A percentile compares a stretch with the other conserved stretches of the same genome.
Conservation (phyloP, 257 asterid species). For the Misopates orontium region DNA sequence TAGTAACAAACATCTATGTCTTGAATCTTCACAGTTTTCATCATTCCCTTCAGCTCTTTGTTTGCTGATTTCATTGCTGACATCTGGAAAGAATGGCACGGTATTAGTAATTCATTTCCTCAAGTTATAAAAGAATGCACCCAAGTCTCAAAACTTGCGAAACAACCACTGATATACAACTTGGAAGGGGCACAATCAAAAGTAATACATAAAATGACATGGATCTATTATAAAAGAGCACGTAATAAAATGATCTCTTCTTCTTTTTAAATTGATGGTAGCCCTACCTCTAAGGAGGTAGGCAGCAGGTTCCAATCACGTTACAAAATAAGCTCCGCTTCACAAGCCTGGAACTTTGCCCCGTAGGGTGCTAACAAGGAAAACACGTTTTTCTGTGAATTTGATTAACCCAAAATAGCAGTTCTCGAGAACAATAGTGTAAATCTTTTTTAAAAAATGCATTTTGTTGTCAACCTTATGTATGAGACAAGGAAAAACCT, state of each 20-base stretch:
- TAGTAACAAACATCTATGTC: slow-evolving; percentile 80
- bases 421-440: slow-evolving; percentile 12
- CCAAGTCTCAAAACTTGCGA: slow-evolving; percentile 26
- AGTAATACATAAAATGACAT: slow-evolving; percentile 26
- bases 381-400: slow-evolving; percentile 50
- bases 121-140: slow-evolving; percentile 22
- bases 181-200: slow-evolving; percentile 24
- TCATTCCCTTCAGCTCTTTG: slow-evolving; percentile 97
- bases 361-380: slow-evolving; percentile 62
- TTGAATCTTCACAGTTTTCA: slow-evolving; percentile 98
- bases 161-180: slow-evolving; percentile 31
- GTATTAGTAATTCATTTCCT: slow-evolving; percentile 13
- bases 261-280: slow-evolving; percentile 38
- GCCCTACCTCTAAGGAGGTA: slow-evolving; percentile 75
- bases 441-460: slow-evolving; percentile 2
- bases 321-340: slow-evolving; percentile 57
- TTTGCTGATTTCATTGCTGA: slow-evolving; percentile 93
- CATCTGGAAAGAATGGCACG: slow-evolving; percentile 59
- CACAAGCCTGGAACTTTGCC: slow-evolving; percentile 64
- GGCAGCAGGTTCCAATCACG: slow-evolving; percentile 76
- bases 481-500: not conserved
- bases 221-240: slow-evolving; percentile 25
- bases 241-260: slow-evolving; percentile 33
- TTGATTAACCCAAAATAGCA: slow-evolving; percentile 28
- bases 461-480: slow-evolving; percentile 18